A percentile compares a stretch with the other conserved stretches of the same genome.
Evolutionary conservation across 176 grass and related monocot genomes (phyloP).

Genomic region (Triticum urartu): DNA sequence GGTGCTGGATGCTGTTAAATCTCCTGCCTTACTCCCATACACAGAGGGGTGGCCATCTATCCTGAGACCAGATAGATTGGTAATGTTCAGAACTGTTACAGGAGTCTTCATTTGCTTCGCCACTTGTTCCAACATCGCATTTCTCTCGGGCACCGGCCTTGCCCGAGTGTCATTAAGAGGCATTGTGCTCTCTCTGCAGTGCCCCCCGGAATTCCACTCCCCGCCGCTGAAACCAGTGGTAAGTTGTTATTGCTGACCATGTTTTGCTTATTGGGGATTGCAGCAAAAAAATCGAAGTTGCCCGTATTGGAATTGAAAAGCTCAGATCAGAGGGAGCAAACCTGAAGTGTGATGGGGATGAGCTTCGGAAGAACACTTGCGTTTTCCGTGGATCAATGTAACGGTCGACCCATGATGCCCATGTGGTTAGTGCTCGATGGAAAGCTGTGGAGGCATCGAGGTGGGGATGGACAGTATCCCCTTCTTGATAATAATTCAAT

Average conservation of each 20-base stretch:
- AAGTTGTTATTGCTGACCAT: neutral
- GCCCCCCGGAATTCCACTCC: constrained; percentile 90
- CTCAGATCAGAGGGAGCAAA: constrained; percentile 14
- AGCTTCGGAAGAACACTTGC: constrained; percentile 86
- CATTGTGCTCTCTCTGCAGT: constrained; percentile 64
- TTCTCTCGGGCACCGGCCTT: constrained; percentile 47
- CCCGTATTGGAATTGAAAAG: neutral
- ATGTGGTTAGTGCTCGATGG: constrained; percentile 68
- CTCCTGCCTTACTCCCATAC: constrained; percentile 56
- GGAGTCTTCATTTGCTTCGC: constrained; percentile 60
- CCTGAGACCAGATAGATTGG: constrained; percentile 66
- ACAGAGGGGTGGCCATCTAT: constrained; percentile 87
- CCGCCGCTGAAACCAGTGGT: constrained; percentile 49
- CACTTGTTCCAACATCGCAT: constrained; percentile 59
- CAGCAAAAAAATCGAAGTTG: neutral
- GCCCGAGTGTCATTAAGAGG: constrained; percentile 45
- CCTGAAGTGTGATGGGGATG: constrained; percentile 90
- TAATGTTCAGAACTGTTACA: constrained; percentile 83
- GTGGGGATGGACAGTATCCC: constrained; percentile 51
- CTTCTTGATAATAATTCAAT: constrained; percentile 93
- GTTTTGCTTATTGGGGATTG: neutral
- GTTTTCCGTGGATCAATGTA: constrained; percentile 55
- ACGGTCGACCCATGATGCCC: constrained; percentile 75
- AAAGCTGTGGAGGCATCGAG: constrained; percentile 69
- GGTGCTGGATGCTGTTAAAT: constrained; percentile 19